phyloP scores from a whole-genome alignment of 495 filamentous ascomycete species.

The Cryomyces minteri region DNA sequence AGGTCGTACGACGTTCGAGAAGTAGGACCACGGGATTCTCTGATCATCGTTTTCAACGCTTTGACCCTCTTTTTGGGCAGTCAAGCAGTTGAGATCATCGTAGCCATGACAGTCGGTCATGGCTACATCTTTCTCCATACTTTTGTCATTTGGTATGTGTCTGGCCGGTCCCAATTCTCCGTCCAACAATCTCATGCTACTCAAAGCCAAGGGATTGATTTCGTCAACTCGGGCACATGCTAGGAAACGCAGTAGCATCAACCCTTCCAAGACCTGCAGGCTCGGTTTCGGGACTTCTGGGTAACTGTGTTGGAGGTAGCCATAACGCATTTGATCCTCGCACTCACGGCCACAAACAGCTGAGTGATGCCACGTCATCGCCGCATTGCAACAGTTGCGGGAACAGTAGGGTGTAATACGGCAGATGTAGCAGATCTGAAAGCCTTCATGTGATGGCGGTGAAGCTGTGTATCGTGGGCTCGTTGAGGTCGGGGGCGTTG shows the following conservation, averaged over 20 bases:
- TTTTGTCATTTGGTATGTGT: no score
- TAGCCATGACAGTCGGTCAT: no score
- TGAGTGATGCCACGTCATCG: neutral
- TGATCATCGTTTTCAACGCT: no score
- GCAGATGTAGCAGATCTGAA: constrained; percentile 4
- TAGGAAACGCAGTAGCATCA: neutral
- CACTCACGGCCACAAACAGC: neutral
- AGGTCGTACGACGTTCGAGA: constrained; percentile 9
- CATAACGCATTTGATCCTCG: neutral
- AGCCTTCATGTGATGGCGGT: neutral
- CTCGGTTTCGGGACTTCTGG: neutral
- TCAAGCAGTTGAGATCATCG: no score
- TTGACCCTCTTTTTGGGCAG: no score
- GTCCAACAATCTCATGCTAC: no score
- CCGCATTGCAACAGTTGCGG: neutral
- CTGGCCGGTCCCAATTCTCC: no score
- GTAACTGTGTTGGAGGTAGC: neutral
- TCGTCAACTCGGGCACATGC: no score
- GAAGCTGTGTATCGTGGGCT: no score
- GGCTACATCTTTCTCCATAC: no score
- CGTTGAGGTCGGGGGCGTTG: no score
- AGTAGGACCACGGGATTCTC: constrained; percentile 6
- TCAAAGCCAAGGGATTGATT: no score
- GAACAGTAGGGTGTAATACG: neutral
- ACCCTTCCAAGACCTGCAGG: neutral